A percentile compares a stretch with the other conserved stretches of the same genome.
Evolutionary conservation across 192 early-diverging fungal species (phyloP).

Genomic region (Coemansia erecta): DNA sequence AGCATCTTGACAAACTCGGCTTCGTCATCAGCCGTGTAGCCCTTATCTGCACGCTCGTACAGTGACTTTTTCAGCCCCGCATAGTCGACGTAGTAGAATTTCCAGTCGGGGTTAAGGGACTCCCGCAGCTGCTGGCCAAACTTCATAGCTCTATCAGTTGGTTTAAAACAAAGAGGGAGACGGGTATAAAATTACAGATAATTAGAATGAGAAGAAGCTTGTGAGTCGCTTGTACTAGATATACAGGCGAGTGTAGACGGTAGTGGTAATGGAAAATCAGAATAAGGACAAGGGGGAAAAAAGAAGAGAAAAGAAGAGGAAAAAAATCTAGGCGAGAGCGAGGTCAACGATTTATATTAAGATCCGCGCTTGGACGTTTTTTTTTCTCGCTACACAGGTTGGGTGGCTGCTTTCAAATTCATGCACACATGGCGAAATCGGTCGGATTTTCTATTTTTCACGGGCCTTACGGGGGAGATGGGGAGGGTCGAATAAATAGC

Average conservation of each 20-base stretch:
- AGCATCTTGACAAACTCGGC: slow-evolving; percentile 79
- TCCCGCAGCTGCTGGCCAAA: slow-evolving; percentile 84
- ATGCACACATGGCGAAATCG: too few relatives aligned
- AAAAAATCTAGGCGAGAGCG: neutral
- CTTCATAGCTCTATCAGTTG: slow-evolving; percentile 64
- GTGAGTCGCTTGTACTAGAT: too few relatives aligned
- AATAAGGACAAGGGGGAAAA: slow-evolving; percentile 6
- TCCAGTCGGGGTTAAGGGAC: slow-evolving; percentile 82
- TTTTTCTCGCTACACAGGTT: neutral
- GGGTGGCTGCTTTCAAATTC: too few relatives aligned
- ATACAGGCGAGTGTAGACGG: too few relatives aligned
- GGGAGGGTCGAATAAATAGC: too few relatives aligned
- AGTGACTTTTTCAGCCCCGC: slow-evolving; percentile 84
- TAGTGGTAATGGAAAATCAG: neutral
- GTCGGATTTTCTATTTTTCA: too few relatives aligned
- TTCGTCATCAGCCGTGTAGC: slow-evolving; percentile 83
- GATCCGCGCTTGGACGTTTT: neutral
- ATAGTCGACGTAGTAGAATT: slow-evolving; percentile 83
- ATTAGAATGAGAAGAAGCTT: too few relatives aligned
- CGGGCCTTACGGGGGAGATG: too few relatives aligned
- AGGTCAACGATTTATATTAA: neutral
- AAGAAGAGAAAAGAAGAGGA: neutral
- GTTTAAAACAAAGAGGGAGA: neutral
- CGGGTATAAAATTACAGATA: neutral
- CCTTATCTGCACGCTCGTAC: slow-evolving; percentile 61